Percentiles rank a stretch among this genome's conserved stretches.
Evolutionary conservation across 345 rosid genomes (phyloP).

Genomic region (Rhodomyrtus tomentosa): DNA sequence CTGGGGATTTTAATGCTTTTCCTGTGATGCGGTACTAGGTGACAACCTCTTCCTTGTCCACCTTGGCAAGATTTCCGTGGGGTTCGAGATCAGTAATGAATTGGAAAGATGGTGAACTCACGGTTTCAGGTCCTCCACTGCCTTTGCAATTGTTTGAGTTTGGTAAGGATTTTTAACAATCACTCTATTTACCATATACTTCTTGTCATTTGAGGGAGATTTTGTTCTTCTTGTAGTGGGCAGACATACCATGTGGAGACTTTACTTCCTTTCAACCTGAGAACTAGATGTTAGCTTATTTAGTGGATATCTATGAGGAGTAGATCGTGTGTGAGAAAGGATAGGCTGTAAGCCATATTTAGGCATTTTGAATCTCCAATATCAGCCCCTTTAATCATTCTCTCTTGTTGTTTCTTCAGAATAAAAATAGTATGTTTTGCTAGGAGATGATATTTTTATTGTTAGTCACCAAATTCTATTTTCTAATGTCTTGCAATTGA

Average conservation of each 20-base stretch:
- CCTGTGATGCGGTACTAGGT: slow-evolving; percentile 21
- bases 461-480: background rate
- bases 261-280: background rate
- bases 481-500: background rate
- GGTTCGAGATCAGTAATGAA: slow-evolving; percentile 45
- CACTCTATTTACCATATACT: background rate
- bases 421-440: background rate
- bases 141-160: slow-evolving; percentile 69
- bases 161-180: slow-evolving; percentile 26
- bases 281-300: background rate
- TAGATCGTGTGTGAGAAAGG: background rate
- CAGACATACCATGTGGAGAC: background rate
- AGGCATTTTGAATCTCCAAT: background rate
- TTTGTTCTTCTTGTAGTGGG: background rate
- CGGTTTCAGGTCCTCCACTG: slow-evolving; percentile 22
- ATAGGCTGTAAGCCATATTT: background rate
- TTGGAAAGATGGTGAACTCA: slow-evolving; percentile 3
- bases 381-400: background rate
- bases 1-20: background rate
- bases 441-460: background rate
- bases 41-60: slow-evolving; percentile 60
- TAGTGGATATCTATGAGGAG: background rate
- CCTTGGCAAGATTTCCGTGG: slow-evolving; percentile 65
- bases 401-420: background rate
- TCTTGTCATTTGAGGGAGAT: background rate